Base-by-base conservation (phyloP, 2,329 filamentous ascomycete genomes). In the Claviceps spartinae region DNA sequence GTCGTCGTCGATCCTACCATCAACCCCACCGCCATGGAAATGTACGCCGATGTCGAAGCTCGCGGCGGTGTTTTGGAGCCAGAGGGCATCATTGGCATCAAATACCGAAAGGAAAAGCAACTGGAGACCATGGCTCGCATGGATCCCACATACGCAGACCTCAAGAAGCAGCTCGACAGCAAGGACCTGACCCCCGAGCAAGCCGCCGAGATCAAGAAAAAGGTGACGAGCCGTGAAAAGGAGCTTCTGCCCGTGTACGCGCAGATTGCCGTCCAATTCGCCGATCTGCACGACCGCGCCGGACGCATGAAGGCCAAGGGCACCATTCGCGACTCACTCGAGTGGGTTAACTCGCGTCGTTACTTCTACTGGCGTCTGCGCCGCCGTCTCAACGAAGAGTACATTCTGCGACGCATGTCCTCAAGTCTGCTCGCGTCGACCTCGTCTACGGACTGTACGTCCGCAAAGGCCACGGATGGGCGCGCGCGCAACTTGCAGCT, bases 321-420 rank as follows among this genome's bases (percentile, higher is more conserved):
- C 56, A 84, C 86, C 53, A 95, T 98, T 63, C 88, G 93, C 57
- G 80, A 86, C 61, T 73, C 82, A 13, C 78, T 98, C 42, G 79
- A 85, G 63, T 97, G 91, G 93, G 77, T 81, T 67, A 86, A 95
- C 61, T 84, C 91, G 9, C 85, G 93, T 58, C 85, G 91, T 65
- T 97, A 93, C 87, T 97, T 98, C 78, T 98, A 97, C 85, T 98
- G 94, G 93, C 91, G 93, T 71, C 84, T 96, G 56, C 90, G 94
- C 70, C 86, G 93, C 67, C 83, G 93, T 72, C 78, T 98, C 66
- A 97, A 94, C 71, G 93, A 98, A 74, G 93, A 98, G 73, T 88
- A 94, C 69, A 88, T 98, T 61, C 78, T 98, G 68, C 93, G 90
- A 74, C 88, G 88, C 71, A 88, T 98, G 79, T 75, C 73, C 5